A percentile compares a stretch with the other conserved stretches of the same genome.
These are phyloP conservation scores for Dipodascopsis tothii DNA, from an alignment of 805 yeast species.

Conservation along the genomic window DNA sequence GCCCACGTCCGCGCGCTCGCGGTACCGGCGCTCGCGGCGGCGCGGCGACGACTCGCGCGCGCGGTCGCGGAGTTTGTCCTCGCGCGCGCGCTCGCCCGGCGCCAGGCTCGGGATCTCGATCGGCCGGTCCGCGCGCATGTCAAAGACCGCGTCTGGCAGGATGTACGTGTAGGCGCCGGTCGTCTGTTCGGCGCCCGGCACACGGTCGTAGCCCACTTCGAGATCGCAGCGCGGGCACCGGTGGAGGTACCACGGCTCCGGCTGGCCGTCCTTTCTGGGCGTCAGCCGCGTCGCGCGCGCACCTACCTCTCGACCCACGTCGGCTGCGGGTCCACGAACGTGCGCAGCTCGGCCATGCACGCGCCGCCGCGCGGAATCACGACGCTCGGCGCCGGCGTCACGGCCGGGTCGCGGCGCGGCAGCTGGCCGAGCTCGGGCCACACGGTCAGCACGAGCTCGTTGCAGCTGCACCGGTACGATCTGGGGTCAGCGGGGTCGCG, in stretches of 20 bases:
- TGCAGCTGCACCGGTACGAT: constrained; percentile 12
- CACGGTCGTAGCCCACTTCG: constrained; percentile 13
- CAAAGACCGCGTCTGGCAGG: not conserved
- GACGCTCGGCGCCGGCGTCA: constrained; percentile 6
- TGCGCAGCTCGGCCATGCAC: constrained; percentile 1
- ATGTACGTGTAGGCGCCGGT: constrained; percentile 6
- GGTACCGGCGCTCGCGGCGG: too few species aligned
- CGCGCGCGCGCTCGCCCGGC: too few species aligned
- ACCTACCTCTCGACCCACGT: not conserved
- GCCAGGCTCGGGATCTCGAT: too few species aligned
- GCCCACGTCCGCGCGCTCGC: too few species aligned
- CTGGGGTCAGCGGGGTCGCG: too few species aligned
- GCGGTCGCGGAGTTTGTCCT: too few species aligned
- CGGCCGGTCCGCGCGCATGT: not conserved
- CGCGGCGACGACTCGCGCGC: too few species aligned
- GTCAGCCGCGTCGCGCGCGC: too few species aligned
- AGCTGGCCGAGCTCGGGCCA: constrained; percentile 8
- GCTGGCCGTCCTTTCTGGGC: constrained; percentile 6
- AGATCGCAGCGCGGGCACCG: constrained; percentile 17
- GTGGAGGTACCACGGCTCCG: constrained; percentile 17
- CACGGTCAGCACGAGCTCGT: constrained; percentile 9
- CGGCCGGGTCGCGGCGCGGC: constrained; percentile 8
- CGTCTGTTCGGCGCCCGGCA: not conserved
- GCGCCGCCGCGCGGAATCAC: constrained; percentile 2
- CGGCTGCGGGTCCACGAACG: constrained; percentile 3